Evolutionary conservation across 1,139 yeast species (phyloP).

Genomic region (Blastobotrys apis): DNA sequence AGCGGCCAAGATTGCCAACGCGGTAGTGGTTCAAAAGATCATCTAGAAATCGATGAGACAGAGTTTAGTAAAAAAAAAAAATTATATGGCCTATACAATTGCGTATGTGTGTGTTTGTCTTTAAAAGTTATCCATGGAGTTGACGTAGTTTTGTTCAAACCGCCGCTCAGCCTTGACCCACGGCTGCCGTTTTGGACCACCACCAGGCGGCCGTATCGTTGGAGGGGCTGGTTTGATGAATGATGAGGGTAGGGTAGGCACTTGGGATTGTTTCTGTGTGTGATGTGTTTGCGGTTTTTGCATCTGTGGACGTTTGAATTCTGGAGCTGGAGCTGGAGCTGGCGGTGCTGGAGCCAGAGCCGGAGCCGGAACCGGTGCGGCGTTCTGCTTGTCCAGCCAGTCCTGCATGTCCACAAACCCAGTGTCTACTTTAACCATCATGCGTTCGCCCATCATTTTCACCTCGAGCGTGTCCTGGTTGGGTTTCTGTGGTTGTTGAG

Average conservation of each 20-base stretch:
- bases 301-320: background rate
- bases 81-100: background rate
- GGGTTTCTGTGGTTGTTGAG: background rate
- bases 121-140: slow-evolving; percentile 14
- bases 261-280: background rate
- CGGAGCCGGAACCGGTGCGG: background rate
- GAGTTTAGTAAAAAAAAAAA: background rate
- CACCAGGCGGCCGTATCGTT: background rate
- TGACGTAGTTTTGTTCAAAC: slow-evolving; percentile 15
- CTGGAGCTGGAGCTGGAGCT: background rate
- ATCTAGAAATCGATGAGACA: background rate
- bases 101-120: background rate
- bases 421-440: slow-evolving; percentile 31
- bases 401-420: slow-evolving; percentile 34
- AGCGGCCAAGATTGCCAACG: slow-evolving; percentile 73
- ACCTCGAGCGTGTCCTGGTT: slow-evolving; percentile 24
- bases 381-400: slow-evolving; percentile 29
- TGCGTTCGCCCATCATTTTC: slow-evolving; percentile 29
- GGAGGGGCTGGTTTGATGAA: no score
- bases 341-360: background rate
- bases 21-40: slow-evolving; percentile 72
- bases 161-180: slow-evolving; percentile 4
- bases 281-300: background rate
- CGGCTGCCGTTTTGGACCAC: background rate
- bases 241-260: background rate